A percentile compares a stretch with the other conserved stretches of the same genome.
phyloP scores from a whole-genome alignment of 352 stramenopile species.

The Globisporangium takayamanum region DNA sequence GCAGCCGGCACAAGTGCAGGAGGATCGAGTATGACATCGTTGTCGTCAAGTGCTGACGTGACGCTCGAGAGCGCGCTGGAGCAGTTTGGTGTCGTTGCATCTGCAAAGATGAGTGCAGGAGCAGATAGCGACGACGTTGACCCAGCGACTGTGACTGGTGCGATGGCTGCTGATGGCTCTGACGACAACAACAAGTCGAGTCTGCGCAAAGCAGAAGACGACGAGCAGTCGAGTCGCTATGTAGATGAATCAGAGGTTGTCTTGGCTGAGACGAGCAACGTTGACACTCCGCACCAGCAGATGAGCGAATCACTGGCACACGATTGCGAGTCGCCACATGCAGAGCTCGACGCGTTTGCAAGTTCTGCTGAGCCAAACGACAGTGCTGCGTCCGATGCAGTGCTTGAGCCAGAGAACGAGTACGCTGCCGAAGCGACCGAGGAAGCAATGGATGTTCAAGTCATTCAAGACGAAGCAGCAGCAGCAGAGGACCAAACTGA shows the following conservation, averaged over 20 bases:
- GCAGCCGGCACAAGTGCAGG: conserved; percentile 7
- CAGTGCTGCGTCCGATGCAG: background rate
- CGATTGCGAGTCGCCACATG: background rate
- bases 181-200: background rate
- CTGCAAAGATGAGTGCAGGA: background rate
- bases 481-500: no score
- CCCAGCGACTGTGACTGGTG: no score
- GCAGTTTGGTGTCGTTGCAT: conserved; percentile 1
- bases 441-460: background rate
- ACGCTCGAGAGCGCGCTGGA: conserved; percentile 6
- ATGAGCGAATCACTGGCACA: background rate
- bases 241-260: no score
- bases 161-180: background rate
- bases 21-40: background rate
- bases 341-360: background rate
- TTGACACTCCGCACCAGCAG: background rate
- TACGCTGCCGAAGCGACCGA: background rate
- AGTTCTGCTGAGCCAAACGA: background rate
- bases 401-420: no score
- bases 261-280: no score
- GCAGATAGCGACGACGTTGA: background rate
- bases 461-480: background rate
- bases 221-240: background rate
- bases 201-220: background rate
- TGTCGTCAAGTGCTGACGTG: conserved; percentile 1